Evolutionary conservation across 1,284 basidiomycete species (phyloP).

Genomic region (Fomitopsis betulina): DNA sequence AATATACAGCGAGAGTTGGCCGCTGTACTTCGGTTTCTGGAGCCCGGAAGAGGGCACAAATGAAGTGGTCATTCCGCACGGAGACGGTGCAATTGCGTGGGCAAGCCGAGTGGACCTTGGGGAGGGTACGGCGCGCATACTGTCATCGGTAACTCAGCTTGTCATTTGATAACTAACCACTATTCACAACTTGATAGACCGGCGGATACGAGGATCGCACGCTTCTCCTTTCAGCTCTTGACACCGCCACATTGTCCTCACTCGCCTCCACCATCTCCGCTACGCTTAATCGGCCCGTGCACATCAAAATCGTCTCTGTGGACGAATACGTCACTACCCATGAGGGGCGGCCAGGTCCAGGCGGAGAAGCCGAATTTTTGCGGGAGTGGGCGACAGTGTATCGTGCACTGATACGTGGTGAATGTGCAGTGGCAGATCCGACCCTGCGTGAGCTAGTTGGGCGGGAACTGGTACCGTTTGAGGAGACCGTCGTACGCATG

Average conservation of each 20-base stretch:
- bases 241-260: conserved; percentile 20
- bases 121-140: conserved; percentile 29
- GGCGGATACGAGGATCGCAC: conserved; percentile 25
- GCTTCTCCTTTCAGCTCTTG: conserved; percentile 25
- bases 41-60: conserved; percentile 15
- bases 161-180: background rate
- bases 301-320: conserved; percentile 21
- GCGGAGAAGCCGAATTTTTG: conserved; percentile 24
- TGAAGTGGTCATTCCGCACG: conserved; percentile 23
- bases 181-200: conserved; percentile 5
- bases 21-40: conserved; percentile 32
- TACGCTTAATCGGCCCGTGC: conserved; percentile 19
- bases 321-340: conserved; percentile 26
- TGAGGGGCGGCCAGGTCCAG: conserved; percentile 12
- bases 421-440: conserved; percentile 26
- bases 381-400: conserved; percentile 29
- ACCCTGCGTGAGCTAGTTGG: conserved; percentile 14
- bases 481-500: too few relatives aligned
- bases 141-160: conserved; percentile 17
- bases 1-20: conserved; percentile 35
- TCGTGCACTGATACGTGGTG: conserved; percentile 23
- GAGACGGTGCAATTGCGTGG: conserved; percentile 30
- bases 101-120: conserved; percentile 29
- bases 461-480: too few relatives aligned
- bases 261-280: conserved; percentile 20